phyloP scores from a whole-genome alignment of 768 basidiomycete genomes.

The Psilocybe cubensis region DNA sequence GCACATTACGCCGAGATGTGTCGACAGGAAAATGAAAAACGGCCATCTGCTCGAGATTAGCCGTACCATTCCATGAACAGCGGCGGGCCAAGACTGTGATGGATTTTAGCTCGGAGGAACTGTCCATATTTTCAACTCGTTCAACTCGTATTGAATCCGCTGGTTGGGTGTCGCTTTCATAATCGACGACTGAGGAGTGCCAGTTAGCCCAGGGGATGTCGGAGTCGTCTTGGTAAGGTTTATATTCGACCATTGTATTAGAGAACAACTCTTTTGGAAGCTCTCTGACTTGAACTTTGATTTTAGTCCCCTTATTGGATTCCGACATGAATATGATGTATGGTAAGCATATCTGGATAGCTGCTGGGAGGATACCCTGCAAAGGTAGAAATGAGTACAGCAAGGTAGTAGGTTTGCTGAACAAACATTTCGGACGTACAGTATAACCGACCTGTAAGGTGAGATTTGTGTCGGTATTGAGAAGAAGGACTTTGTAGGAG shows the following conservation, averaged over 20 bases:
- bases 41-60: no score
- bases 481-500: no score
- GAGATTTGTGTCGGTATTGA: constrained; percentile 3
- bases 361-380: constrained; percentile 15
- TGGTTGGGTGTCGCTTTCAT: constrained; percentile 22
- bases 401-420: no score
- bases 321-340: constrained; percentile 19
- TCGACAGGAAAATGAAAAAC: constrained; percentile 24
- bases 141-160: constrained; percentile 4
- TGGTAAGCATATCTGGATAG: constrained; percentile 16
- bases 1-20: background rate
- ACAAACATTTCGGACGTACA: constrained; percentile 10
- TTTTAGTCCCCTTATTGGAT: constrained; percentile 11
- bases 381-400: background rate
- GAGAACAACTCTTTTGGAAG: constrained; percentile 17
- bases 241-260: background rate
- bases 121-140: constrained; percentile 16
- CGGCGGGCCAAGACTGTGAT: constrained; percentile 20
- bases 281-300: constrained; percentile 25
- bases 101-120: constrained; percentile 4
- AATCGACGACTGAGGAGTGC: constrained; percentile 24
- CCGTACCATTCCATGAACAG: background rate
- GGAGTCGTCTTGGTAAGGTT: background rate
- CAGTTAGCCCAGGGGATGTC: constrained; percentile 4
- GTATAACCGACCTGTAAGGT: constrained; percentile 14